phyloP scores from a whole-genome alignment of 2,329 filamentous ascomycete species.

The Neonectria sp. region DNA sequence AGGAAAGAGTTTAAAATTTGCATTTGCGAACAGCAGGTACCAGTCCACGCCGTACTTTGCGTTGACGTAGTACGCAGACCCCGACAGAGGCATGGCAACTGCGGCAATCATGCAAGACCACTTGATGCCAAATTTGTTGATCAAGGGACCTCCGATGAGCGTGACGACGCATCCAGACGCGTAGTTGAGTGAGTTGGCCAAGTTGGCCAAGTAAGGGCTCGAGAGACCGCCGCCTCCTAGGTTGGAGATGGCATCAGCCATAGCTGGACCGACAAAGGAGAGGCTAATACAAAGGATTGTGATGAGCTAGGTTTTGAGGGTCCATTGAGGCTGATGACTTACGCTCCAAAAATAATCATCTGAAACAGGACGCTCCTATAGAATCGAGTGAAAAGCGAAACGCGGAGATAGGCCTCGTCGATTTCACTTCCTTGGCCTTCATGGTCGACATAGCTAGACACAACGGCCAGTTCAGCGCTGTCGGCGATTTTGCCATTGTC shows the following conservation, averaged over 20 bases:
- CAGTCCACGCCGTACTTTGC: slow-evolving; percentile 48
- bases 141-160: slow-evolving; percentile 53
- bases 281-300: slow-evolving; percentile 18
- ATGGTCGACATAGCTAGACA: slow-evolving; percentile 13
- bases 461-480: slow-evolving; percentile 9
- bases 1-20: neutral
- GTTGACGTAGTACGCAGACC: slow-evolving; percentile 53
- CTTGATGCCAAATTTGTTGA: slow-evolving; percentile 57
- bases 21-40: slow-evolving; percentile 51
- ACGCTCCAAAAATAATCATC: slow-evolving; percentile 32
- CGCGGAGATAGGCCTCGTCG: slow-evolving; percentile 22
- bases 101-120: slow-evolving; percentile 55
- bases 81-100: slow-evolving; percentile 51
- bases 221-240: slow-evolving; percentile 27
- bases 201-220: slow-evolving; percentile 29
- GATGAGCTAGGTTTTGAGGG: slow-evolving; percentile 1
- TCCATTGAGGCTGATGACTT: neutral
- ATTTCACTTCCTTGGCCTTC: slow-evolving; percentile 3
- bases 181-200: slow-evolving; percentile 30
- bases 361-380: slow-evolving; percentile 26
- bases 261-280: slow-evolving; percentile 30
- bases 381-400: slow-evolving; percentile 13
- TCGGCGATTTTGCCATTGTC: slow-evolving; percentile 17
- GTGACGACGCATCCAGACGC: slow-evolving; percentile 22
- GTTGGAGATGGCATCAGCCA: slow-evolving; percentile 30